Evolutionary conservation across 495 filamentous ascomycete genomes (phyloP).

Genomic region (Trichoderma orchidacearum): DNA sequence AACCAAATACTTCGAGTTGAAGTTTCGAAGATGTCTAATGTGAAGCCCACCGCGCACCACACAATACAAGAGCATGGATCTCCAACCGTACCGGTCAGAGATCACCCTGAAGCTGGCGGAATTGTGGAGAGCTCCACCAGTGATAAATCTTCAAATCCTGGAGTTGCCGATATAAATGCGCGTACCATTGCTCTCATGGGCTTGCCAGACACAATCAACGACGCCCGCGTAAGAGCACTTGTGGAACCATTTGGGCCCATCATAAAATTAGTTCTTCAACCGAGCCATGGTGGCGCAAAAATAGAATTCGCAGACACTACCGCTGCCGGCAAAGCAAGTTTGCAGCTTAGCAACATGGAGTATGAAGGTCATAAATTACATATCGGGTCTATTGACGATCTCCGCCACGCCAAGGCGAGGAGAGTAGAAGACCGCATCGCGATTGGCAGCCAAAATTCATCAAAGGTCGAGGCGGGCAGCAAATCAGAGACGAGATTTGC

Average conservation of each 20-base stretch:
- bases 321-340: conserved; percentile 57
- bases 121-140: conserved; percentile 13
- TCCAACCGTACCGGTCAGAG: conserved; percentile 12
- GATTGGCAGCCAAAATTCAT: conserved; percentile 22
- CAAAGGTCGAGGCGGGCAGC: conserved; percentile 24
- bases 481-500: conserved; percentile 20
- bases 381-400: conserved; percentile 53
- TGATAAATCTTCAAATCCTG: conserved; percentile 7
- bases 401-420: conserved; percentile 49
- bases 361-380: conserved; percentile 52
- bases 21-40: conserved; percentile 32
- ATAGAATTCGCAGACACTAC: conserved; percentile 63
- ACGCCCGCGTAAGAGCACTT: conserved; percentile 49
- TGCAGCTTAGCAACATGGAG: conserved; percentile 61
- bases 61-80: conserved; percentile 10
- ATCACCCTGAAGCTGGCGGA: conserved; percentile 12
- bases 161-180: conserved; percentile 21
- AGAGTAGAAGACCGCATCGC: conserved; percentile 35
- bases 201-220: conserved; percentile 59
- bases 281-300: conserved; percentile 74
- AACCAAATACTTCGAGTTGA: conserved; percentile 59
- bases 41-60: conserved; percentile 26
- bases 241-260: conserved; percentile 50
- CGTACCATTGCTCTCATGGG: conserved; percentile 52
- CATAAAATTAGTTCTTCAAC: conserved; percentile 54